Evolutionary conservation across 768 basidiomycete genomes (phyloP), one percentile per base, ranked within the genome.

Genomic region (Mycena galericulata): DNA sequence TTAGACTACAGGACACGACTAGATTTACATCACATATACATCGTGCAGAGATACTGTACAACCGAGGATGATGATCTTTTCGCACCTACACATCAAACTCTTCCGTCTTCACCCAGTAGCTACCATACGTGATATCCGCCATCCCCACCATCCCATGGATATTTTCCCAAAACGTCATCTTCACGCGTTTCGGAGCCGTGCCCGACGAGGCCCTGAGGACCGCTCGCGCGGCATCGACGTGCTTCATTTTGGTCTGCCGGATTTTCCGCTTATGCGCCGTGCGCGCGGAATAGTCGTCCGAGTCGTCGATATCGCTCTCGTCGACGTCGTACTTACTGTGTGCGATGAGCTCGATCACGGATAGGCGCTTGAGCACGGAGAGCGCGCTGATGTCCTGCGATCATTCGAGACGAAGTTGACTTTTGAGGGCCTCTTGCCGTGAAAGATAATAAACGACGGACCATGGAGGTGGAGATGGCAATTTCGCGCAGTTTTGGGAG

Each of bases 141-240:
- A 50, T 51, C 47, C 56, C 55, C n/a, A 43, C 8, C 64, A 45
- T 58, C 10, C 63, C 64, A n/a, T 34, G 41, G n/a, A 65, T 58
- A 27, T 51, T 24, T 9, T 57, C 29, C 56, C 64, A 65, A 50
- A 58, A 65, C 40, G 64, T 50, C 15, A 65, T 38, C 56, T 58
- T 57, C 47, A 65, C n/a, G 29, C 49, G 38, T 38, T 58, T 65
- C 4, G 46, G 64, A 18, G 27, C 38, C 27, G n/a, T 32, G 1
- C 47, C 47, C 5, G 36, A 5, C 36, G 64, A 58, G 4, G 56
- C 38, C 18, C 24, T 32, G 22, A 65, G 64, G 22, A 65, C 30
- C 15, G 47, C n/a, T 8, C 64, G 49, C 29, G 56, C 47, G 14
- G 36, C 47, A 17, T 58, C 47, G 22, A 41, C 40, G 26, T 30